These are phyloP conservation scores for rapeseed (Brassica napus) DNA, from an alignment of 345 rosid species.

Conservation along the genomic window DNA sequence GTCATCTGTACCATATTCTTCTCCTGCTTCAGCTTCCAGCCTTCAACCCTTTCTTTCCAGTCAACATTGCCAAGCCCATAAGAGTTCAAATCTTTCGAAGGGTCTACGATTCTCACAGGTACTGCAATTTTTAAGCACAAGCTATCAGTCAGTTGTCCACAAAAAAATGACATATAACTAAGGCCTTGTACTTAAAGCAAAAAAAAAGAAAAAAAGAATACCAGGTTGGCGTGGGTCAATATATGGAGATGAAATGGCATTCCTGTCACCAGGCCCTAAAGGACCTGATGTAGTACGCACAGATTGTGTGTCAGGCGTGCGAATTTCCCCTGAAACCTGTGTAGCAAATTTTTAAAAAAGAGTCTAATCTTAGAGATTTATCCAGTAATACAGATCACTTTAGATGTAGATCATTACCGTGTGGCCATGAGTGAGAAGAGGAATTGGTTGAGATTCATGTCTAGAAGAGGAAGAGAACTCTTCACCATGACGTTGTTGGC, in stretches of 20 bases:
- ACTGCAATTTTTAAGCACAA: constrained; percentile 44
- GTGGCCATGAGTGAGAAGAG: constrained; percentile 80
- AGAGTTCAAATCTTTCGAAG: constrained; percentile 91
- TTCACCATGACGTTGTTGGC: constrained; percentile 47
- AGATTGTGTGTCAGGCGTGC: constrained; percentile 75
- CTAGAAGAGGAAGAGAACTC: constrained; percentile 85
- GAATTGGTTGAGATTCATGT: constrained; percentile 83
- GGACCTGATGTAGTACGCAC: constrained; percentile 90
- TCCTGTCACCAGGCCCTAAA: constrained; percentile 73
- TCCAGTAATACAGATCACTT: background rate
- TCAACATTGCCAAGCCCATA: constrained; percentile 92
- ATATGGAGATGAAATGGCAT: constrained; percentile 64
- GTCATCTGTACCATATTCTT: constrained; percentile 68
- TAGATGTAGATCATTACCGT: constrained; percentile 41
- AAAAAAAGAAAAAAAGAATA: constrained; percentile 16
- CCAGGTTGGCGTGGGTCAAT: constrained; percentile 93
- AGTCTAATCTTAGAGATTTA: background rate
- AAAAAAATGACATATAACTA: background rate
- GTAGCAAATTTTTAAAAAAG: background rate
- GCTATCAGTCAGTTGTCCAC: background rate
- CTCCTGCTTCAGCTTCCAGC: constrained; percentile 96
- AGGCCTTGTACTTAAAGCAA: background rate
- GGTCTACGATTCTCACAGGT: constrained; percentile 79
- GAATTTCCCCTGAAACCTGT: constrained; percentile 93
- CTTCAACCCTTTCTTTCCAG: constrained; percentile 97